A percentile compares a stretch with the other conserved stretches of the same genome.
phyloP scores from a whole-genome alignment of 2,329 filamentous ascomycete genomes.

The Lachnellula cervina region DNA sequence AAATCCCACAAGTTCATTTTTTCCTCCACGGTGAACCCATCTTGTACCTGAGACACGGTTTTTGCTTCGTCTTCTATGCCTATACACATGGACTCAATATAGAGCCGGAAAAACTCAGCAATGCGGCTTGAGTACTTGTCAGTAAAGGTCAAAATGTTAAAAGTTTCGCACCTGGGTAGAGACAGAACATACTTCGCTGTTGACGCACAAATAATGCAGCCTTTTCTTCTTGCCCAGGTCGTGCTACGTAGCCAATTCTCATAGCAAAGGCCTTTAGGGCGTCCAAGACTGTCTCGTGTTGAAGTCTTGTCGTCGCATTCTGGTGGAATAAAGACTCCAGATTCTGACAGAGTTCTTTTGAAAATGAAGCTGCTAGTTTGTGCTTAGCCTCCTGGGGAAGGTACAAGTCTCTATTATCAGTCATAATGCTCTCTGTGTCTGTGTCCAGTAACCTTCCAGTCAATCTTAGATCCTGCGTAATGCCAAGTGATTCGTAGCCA shows the following conservation, averaged over 20 bases:
- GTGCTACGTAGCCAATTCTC: neutral
- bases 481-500: too few species aligned
- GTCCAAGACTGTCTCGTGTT: too few species aligned
- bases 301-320: too few species aligned
- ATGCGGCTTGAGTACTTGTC: neutral
- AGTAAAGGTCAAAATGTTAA: neutral
- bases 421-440: too few species aligned
- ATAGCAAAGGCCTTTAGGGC: neutral
- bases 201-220: neutral
- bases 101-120: neutral
- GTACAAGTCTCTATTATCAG: too few species aligned
- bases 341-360: too few species aligned
- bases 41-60: neutral
- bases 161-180: neutral
- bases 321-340: too few species aligned
- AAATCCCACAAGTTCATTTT: neutral
- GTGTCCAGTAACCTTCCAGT: too few species aligned
- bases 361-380: too few species aligned
- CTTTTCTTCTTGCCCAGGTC: neutral
- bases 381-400: too few species aligned
- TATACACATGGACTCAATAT: neutral
- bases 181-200: neutral
- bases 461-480: too few species aligned
- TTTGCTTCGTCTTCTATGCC: neutral
- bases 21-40: neutral